Evolutionary conservation across 2,329 filamentous ascomycete species (phyloP).

Genomic region (Ceratocystis ficicola): DNA sequence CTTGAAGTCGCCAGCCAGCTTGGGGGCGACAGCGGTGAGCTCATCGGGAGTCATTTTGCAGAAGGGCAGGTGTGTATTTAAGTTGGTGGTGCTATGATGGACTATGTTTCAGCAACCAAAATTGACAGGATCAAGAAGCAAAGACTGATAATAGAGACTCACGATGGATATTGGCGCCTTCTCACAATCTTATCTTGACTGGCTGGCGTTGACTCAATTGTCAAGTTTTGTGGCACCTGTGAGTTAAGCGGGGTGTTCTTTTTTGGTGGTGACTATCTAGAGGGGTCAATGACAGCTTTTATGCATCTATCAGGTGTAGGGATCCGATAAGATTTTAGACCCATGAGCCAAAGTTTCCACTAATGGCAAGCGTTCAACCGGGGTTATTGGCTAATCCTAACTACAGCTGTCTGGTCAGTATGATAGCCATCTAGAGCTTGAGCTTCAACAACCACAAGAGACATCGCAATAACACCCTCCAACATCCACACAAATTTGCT

Average conservation of each 20-base stretch:
- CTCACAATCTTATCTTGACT: not conserved
- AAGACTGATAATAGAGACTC: not conserved
- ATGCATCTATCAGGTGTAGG: constrained; percentile 3
- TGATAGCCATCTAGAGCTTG: not conserved
- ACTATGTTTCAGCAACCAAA: constrained; percentile 8
- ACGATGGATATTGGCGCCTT: not conserved
- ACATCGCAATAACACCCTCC: not conserved
- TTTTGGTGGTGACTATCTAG: constrained; percentile 2
- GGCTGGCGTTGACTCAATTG: constrained; percentile 17
- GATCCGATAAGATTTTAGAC: constrained; percentile 1
- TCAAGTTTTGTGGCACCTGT: constrained; percentile 18
- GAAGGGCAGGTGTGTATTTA: not conserved
- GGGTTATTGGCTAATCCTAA: constrained; percentile 7
- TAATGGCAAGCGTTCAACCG: not conserved
- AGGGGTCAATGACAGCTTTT: not conserved
- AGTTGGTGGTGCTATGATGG: not conserved
- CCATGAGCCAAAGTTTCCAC: not conserved
- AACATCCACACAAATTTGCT: not conserved
- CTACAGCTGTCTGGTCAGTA: not conserved
- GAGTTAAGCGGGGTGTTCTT: constrained; percentile 13
- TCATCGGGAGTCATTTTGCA: constrained; percentile 45
- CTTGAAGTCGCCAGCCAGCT: constrained; percentile 62
- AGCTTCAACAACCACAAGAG: not conserved
- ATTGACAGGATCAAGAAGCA: not conserved
- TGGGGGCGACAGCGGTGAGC: constrained; percentile 39